A percentile compares a stretch with the other conserved stretches of the same genome.
These are phyloP conservation scores for Pisolithus microcarpus DNA, from an alignment of 768 basidiomycete species.

Conservation along the genomic window DNA sequence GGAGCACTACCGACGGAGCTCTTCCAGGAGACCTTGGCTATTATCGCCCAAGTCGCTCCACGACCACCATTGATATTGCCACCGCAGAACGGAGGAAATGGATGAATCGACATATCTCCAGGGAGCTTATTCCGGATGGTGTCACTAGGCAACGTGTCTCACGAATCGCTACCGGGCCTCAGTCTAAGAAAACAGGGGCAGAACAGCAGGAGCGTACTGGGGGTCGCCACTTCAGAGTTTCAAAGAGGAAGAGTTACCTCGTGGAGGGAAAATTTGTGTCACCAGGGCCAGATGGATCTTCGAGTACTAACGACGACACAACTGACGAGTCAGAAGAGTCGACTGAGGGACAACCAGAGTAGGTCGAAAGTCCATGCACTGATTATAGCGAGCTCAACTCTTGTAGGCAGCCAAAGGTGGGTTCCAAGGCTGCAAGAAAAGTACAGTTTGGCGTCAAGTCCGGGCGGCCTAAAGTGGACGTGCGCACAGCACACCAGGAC, in stretches of 20 bases:
- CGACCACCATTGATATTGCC: neutral
- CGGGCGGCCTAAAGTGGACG: conserved; percentile 2
- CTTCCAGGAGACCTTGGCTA: neutral
- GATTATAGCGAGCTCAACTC: neutral
- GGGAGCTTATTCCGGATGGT: neutral
- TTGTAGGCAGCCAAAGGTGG: conserved; percentile 5
- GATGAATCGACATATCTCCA: neutral
- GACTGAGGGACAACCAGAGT: neutral
- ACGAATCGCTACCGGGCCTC: neutral
- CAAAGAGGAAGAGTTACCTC: neutral
- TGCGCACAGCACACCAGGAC: neutral
- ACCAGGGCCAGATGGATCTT: neutral
- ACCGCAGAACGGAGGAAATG: neutral
- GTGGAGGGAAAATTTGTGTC: neutral
- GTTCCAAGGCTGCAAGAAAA: conserved; percentile 12
- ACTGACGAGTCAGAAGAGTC: neutral
- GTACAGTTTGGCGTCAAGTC: conserved; percentile 13
- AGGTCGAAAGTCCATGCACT: conserved; percentile 8
- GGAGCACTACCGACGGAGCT: neutral
- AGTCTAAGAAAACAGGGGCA: neutral
- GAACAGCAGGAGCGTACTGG: neutral
- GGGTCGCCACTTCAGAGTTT: too few species aligned
- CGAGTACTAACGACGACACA: neutral
- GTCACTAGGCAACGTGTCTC: neutral
- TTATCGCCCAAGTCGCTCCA: neutral